Base-by-base conservation (phyloP, 176 grass and related monocot genomes). In the Paspalum notatum region DNA sequence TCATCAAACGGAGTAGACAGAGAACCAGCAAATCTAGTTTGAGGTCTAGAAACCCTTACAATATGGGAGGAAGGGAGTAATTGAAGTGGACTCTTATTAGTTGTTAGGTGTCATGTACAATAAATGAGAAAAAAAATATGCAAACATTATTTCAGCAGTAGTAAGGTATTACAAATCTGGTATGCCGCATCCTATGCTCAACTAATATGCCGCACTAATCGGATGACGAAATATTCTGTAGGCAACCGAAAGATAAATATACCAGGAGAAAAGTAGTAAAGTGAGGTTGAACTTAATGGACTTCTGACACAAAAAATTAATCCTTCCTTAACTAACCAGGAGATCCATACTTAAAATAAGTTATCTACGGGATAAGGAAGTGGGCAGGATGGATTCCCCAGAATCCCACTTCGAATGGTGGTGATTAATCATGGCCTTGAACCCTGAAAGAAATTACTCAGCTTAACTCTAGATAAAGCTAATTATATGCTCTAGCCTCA, bases 171-270 rank as follows among this genome's bases (percentile, higher is more conserved):
- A 47, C 40, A 43, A n/a, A 41, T 78, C 82, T 49, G 48, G 5
- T 27, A 12, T 46, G 20, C 12, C 6, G 52, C 73, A 87, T 83
- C 24, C 24, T 66, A 81, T 86, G 71, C 60, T 88, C 26, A 66
- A 73, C 49, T 50, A 50, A 80, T 82, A 70, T 85, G 76, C 63
- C 53, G 38, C 81, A 62, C 59, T 74, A 75, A 25, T 26, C 16
- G 7, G 25, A 75, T 20, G 76, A 61, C 0, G 4, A 80, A 64
- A 80, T 80, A 85, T 89, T 85, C 46, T 25, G 2, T 63, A 32
- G 46, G 63, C 47, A 76, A 85, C 71, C 77, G 49, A 89, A 85
- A 85, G 87, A 59, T 75, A 64, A 21, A 72, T 85, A 46, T 85
- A 47, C 38, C 49, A 40, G 6, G 32, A 66, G 41, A 59, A 51